Evolutionary conservation across 1,139 yeast genomes (phyloP).

Genomic region (Lodderomyces jiufengensis): DNA sequence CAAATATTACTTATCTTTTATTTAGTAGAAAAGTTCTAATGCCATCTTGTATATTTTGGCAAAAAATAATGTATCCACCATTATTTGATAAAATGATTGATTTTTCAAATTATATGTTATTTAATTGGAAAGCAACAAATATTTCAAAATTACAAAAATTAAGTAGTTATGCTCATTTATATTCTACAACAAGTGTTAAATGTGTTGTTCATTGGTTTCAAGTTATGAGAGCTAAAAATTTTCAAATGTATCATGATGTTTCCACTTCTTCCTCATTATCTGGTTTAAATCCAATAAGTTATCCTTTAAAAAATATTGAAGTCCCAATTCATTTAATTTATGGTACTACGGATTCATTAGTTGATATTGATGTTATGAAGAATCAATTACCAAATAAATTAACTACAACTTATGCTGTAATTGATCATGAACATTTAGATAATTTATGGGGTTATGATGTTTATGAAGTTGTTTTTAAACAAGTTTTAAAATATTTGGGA

Average conservation of each 20-base stretch:
- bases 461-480: conserved; percentile 38
- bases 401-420: conserved; percentile 46
- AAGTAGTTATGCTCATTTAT: conserved; percentile 76
- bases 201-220: conserved; percentile 97
- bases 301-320: conserved; percentile 53
- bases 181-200: conserved; percentile 88
- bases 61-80: conserved; percentile 76
- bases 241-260: conserved; percentile 83
- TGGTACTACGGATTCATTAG: conserved; percentile 78
- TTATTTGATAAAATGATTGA: conserved; percentile 74
- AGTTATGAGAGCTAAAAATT: conserved; percentile 71
- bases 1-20: conserved; percentile 65
- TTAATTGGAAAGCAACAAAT: conserved; percentile 74
- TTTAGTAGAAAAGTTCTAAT: conserved; percentile 74
- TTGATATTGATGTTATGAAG: conserved; percentile 75
- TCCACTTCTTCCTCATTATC: conserved; percentile 25
- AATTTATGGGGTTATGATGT: conserved; percentile 83
- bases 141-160: conserved; percentile 70
- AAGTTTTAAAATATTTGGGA: conserved; percentile 44
- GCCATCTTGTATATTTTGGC: conserved; percentile 83
- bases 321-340: conserved; percentile 74
- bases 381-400: conserved; percentile 42
- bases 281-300: conserved; percentile 38
- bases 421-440: conserved; percentile 81
- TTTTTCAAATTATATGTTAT: conserved; percentile 58